Evolutionary conservation across 495 filamentous ascomycete species (phyloP).

Genomic region (Penicilliopsis zonata): DNA sequence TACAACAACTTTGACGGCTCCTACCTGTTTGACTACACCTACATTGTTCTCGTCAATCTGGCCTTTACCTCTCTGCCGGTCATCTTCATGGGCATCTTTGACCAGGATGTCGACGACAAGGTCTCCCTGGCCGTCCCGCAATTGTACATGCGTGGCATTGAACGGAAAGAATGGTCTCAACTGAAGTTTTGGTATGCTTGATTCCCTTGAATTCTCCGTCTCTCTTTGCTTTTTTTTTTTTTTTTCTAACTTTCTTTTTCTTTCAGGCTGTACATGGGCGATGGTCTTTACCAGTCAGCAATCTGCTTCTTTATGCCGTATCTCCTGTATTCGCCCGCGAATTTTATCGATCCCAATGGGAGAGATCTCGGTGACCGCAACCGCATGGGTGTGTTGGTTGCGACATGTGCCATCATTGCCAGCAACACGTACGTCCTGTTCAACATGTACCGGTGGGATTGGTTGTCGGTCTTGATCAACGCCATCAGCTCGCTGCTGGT

Average conservation of each 20-base stretch:
- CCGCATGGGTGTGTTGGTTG: constrained; percentile 76
- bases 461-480: constrained; percentile 77
- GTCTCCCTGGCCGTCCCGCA: constrained; percentile 92
- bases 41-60: constrained; percentile 91
- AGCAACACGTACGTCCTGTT: constrained; percentile 92
- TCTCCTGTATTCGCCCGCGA: constrained; percentile 56
- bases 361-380: constrained; percentile 60
- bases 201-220: too few relatives aligned
- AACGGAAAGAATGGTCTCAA: constrained; percentile 95
- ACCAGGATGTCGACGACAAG: constrained; percentile 91
- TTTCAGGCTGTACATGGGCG: constrained; percentile 82
- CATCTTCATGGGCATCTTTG: constrained; percentile 91
- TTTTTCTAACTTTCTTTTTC: constrained; percentile 10
- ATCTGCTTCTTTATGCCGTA: constrained; percentile 90
- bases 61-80: constrained; percentile 94
- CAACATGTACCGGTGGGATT: constrained; percentile 97
- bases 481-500: constrained; percentile 72
- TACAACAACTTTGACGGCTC: constrained; percentile 92
- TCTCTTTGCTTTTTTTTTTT: not conserved
- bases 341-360: constrained; percentile 56
- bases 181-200: constrained; percentile 90
- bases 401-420: constrained; percentile 58
- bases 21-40: constrained; percentile 96
- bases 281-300: constrained; percentile 89
- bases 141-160: constrained; percentile 90